Conservation (phyloP, 768 basidiomycete genomes). For the Boletus pseudopeckii region DNA sequence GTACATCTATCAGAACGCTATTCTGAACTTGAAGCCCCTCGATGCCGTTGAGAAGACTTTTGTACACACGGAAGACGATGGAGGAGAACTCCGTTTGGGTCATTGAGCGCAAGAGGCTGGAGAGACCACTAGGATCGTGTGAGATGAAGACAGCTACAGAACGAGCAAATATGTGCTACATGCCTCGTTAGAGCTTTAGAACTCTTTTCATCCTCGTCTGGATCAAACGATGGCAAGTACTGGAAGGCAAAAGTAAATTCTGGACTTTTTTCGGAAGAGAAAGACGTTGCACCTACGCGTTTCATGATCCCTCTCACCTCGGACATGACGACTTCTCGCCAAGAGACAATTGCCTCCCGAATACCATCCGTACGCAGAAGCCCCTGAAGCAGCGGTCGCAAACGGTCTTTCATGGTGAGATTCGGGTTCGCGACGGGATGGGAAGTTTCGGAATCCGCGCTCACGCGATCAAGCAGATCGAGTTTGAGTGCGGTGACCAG, state of each 20-base stretch:
- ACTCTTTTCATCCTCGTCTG: slow-evolving; percentile 47
- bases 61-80: slow-evolving; percentile 60
- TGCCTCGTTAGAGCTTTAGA: slow-evolving; percentile 31
- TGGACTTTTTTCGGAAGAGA: background rate
- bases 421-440: slow-evolving; percentile 28
- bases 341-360: slow-evolving; percentile 62
- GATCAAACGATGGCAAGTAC: slow-evolving; percentile 59
- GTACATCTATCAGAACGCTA: slow-evolving; percentile 51
- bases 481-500: slow-evolving; percentile 65
- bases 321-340: slow-evolving; percentile 64
- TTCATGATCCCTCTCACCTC: slow-evolving; percentile 58
- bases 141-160: background rate
- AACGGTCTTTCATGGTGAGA: slow-evolving; percentile 53
- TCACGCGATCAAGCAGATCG: slow-evolving; percentile 59
- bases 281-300: slow-evolving; percentile 44
- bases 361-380: slow-evolving; percentile 70
- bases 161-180: slow-evolving; percentile 1
- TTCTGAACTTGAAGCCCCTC: slow-evolving; percentile 66
- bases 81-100: slow-evolving; percentile 63
- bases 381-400: slow-evolving; percentile 75
- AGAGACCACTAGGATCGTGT: slow-evolving; percentile 33
- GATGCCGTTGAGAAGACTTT: slow-evolving; percentile 58
- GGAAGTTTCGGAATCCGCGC: slow-evolving; percentile 16
- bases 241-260: slow-evolving; percentile 25
- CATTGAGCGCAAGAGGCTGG: slow-evolving; percentile 61